These are phyloP conservation scores for Gentiana straminea DNA, from an alignment of 257 asterid species.

Conservation along the genomic window DNA sequence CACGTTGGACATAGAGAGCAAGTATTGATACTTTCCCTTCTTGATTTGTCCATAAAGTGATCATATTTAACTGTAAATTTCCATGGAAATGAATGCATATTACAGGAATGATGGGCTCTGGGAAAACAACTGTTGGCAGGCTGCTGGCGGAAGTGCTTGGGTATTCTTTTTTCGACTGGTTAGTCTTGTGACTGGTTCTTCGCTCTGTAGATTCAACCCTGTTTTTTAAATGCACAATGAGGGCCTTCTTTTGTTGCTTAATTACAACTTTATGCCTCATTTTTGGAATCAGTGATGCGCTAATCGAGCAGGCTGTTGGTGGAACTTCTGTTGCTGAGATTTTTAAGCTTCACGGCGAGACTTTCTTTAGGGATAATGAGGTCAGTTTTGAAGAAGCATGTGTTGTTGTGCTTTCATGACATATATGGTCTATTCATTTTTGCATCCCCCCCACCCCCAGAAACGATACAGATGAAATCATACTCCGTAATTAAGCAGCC, in stretches of 20 bases:
- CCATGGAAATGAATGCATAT: conserved; percentile 5
- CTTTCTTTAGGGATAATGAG: conserved; percentile 72
- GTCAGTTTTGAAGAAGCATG: conserved; percentile 22
- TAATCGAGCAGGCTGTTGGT: conserved; percentile 67
- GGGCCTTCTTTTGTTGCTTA: not conserved
- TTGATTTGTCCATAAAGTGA: too few species aligned
- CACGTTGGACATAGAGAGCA: too few species aligned
- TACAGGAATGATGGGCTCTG: conserved; percentile 97
- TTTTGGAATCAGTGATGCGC: conserved; percentile 44
- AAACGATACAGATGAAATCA: too few species aligned
- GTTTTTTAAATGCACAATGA: not conserved
- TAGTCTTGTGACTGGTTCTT: conserved; percentile 17
- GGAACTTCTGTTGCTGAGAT: conserved; percentile 62
- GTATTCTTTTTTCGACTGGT: conserved; percentile 89
- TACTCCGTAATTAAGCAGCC: too few species aligned
- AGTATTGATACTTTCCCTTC: too few species aligned
- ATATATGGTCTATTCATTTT: not conserved
- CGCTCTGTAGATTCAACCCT: not conserved
- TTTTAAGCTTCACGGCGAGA: conserved; percentile 59
- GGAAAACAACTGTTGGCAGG: conserved; percentile 89
- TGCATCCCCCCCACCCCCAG: not conserved
- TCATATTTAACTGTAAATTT: too few species aligned
- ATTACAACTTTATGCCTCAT: conserved; percentile 8
- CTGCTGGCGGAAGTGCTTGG: conserved; percentile 70
- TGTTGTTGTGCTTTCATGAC: too few species aligned